Evolutionary conservation across 2,329 filamentous ascomycete genomes (phyloP), one percentile per base, ranked within the genome.

Genomic region (Raffaelea arxii): DNA sequence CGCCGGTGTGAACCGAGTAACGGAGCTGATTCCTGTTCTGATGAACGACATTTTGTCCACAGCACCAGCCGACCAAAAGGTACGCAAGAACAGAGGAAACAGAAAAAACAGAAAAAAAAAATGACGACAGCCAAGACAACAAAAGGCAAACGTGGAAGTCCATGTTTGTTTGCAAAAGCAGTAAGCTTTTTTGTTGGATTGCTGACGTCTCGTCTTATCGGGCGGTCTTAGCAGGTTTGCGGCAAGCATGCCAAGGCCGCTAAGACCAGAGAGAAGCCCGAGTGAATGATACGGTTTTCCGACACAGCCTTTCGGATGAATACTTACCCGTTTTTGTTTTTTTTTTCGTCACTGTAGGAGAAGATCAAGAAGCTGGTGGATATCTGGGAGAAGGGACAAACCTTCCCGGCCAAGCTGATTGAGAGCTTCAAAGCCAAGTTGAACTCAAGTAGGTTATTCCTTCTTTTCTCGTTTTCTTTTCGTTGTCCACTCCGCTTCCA

Each of bases 341-440:
- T 25, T 25, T 6, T 25, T 43, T 18, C 53, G 62, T n/a, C n/a
- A n/a, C n/a, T 81, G 72, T 84, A 92, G 86, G 88, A 94, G 64
- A 97, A 96, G 72, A 91, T 97, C 66, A 82, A 76, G 62, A 97
- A 97, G 65, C 78, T 98, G 57, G 73, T 97, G 68, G 90, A 95
- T 62, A 98, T 98, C 56, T 98, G 92, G 92, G 90, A 96, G 63
- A 92, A 92, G 60, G 88, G 87, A 54, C 83, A 85, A 62, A 97
- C 90, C 21, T 97, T 98, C 65, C 89, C 92, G 23, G 63, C 75
- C 37, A 66, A 81, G 46, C 83, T 95, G 79, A 78, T 98, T 57
- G 73, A 74, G 52, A 79, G 78, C 32, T 94, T 94, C 74, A 91
- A 88, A 67, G 76, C 86, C 61, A 90, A 86, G 65, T 65, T 94